phyloP scores from a whole-genome alignment of 2,329 filamentous ascomycete genomes.

The Stemphylium vesicarium region DNA sequence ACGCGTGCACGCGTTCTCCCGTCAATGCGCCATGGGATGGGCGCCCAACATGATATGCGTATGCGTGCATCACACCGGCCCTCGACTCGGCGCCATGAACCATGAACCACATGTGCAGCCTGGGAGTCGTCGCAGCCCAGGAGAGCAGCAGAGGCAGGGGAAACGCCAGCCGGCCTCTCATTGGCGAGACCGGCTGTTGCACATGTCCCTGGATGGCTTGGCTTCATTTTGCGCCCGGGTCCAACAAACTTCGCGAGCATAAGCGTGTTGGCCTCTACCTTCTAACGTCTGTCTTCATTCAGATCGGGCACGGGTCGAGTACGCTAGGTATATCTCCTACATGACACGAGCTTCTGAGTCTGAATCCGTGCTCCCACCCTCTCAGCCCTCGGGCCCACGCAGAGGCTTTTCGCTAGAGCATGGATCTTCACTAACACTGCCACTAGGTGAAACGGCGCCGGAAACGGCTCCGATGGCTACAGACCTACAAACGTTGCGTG shows the following conservation, averaged over 20 bases:
- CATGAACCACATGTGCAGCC: background rate
- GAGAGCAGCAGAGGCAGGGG: slow-evolving; percentile 2
- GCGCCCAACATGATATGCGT: background rate
- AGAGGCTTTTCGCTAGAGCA: background rate
- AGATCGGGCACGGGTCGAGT: slow-evolving; percentile 3
- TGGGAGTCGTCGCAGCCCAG: slow-evolving; percentile 1
- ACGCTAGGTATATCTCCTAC: background rate
- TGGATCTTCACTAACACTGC: background rate
- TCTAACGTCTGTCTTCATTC: background rate
- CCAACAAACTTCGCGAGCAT: slow-evolving; percentile 4
- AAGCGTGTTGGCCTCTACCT: background rate
- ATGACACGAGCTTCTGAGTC: background rate
- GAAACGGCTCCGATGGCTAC: background rate
- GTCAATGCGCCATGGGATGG: too few relatives aligned
- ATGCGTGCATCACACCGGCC: slow-evolving; percentile 2
- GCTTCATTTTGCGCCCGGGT: slow-evolving; percentile 2
- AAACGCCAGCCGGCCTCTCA: background rate
- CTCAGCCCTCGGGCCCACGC: background rate
- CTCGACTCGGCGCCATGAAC: background rate
- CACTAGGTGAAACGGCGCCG: background rate
- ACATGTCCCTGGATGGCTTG: slow-evolving; percentile 9
- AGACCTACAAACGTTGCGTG: background rate
- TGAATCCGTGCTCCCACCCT: background rate
- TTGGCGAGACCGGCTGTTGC: slow-evolving; percentile 6
- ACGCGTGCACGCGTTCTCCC: background rate